A percentile compares a stretch with the other conserved stretches of the same genome.
phyloP scores from a whole-genome alignment of 495 filamentous ascomycete species.

The Hypoxylon subgilvum region DNA sequence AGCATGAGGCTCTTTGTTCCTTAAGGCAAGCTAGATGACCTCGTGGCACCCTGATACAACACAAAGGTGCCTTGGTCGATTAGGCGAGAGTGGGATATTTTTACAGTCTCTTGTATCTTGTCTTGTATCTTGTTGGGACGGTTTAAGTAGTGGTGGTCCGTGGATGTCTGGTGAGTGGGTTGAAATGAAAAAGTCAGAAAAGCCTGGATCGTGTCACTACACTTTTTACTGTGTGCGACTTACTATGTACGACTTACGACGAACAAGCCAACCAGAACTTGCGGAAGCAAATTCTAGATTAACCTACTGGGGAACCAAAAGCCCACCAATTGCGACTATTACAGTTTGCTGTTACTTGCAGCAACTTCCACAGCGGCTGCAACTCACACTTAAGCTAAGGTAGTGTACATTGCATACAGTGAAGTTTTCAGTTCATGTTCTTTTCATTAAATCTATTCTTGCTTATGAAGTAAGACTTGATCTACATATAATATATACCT shows the following conservation, averaged over 20 bases:
- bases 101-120: neutral
- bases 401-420: no score
- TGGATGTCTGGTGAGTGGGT: no score
- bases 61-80: constrained; percentile 14
- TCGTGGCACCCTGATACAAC: constrained; percentile 37
- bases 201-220: constrained; percentile 26
- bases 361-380: constrained; percentile 17
- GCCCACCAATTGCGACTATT: constrained; percentile 29
- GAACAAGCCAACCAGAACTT: constrained; percentile 9
- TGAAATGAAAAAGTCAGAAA: constrained; percentile 17
- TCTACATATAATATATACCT: no score
- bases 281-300: constrained; percentile 20
- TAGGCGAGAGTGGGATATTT: constrained; percentile 23
- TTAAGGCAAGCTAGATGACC: no score
- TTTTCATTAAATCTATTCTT: no score
- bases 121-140: constrained; percentile 6
- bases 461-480: no score
- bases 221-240: no score
- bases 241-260: no score
- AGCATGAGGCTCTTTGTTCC: constrained; percentile 37
- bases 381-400: constrained; percentile 10
- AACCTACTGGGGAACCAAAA: constrained; percentile 35
- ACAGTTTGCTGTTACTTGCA: constrained; percentile 28
- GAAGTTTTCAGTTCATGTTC: no score
- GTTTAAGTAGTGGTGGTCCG: constrained; percentile 10